These are phyloP conservation scores for Casuarina glauca DNA, from an alignment of 306 rosid genomes.

Conservation along the genomic window DNA sequence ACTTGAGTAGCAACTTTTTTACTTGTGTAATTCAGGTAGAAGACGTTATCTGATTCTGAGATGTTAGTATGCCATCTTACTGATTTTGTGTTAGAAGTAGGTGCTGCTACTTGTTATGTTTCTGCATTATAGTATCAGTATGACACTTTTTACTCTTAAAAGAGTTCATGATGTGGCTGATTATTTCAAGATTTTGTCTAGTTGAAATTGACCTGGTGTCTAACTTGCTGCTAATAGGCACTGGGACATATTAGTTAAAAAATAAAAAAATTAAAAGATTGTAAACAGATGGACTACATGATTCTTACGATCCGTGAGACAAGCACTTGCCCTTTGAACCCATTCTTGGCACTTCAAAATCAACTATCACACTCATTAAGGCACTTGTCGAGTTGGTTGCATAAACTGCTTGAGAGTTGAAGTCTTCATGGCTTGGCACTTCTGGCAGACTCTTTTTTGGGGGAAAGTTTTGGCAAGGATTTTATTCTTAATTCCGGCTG, in stretches of 20 bases:
- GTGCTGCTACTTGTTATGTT: background rate
- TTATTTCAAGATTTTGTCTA: background rate
- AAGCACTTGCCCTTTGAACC: background rate
- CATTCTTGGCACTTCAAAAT: background rate
- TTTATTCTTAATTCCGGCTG: background rate
- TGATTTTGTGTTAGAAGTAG: constrained; percentile 17
- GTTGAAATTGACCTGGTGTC: background rate
- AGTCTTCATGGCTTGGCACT: background rate
- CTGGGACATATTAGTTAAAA: background rate
- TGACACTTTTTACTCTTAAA: background rate
- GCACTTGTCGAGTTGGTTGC: too few relatives aligned
- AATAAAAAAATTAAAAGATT: background rate
- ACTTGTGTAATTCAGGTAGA: constrained; percentile 91
- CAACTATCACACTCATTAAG: background rate
- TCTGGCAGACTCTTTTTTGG: background rate
- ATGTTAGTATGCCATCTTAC: constrained; percentile 19
- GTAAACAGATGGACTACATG: background rate
- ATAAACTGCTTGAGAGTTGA: background rate
- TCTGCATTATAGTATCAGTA: background rate
- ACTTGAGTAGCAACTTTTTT: constrained; percentile 92
- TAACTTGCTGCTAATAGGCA: background rate
- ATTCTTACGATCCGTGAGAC: background rate
- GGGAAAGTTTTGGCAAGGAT: background rate
- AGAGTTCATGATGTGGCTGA: background rate
- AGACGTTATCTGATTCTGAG: constrained; percentile 18